These are phyloP conservation scores for Carpinus viminea DNA, from an alignment of 306 rosid genomes.

Conservation along the genomic window DNA sequence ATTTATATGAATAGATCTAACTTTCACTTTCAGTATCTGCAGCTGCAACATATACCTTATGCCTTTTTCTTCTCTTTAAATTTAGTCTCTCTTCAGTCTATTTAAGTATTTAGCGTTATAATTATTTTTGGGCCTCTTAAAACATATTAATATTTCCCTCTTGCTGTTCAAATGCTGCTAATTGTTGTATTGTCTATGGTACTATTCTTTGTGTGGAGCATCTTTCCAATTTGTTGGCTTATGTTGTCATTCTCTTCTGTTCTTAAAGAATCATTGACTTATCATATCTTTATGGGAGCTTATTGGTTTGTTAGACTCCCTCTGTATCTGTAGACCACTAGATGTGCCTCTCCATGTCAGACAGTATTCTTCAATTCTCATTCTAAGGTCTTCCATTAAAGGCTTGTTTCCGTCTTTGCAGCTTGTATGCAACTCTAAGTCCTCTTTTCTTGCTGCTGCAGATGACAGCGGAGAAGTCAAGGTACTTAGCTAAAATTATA, in stretches of 20 bases:
- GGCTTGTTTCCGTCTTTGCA: slow-evolving; percentile 36
- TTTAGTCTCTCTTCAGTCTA: background rate
- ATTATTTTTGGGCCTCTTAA: background rate
- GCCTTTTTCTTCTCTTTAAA: background rate
- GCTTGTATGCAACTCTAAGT: slow-evolving; percentile 72
- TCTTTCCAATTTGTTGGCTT: too few species aligned
- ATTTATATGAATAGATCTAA: background rate
- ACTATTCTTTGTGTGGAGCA: background rate
- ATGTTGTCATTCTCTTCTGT: too few species aligned
- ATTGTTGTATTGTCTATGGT: background rate
- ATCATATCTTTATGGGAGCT: background rate
- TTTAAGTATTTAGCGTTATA: background rate
- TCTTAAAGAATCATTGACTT: too few species aligned
- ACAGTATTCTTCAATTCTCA: slow-evolving; percentile 12
- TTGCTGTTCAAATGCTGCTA: background rate
- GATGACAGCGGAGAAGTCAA: slow-evolving; percentile 92
- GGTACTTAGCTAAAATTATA: slow-evolving; percentile 44
- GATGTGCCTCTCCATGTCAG: background rate
- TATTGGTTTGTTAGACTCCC: background rate
- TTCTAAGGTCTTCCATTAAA: slow-evolving; percentile 6
- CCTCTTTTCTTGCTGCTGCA: slow-evolving; percentile 92
- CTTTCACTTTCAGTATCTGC: background rate
- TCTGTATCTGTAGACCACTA: background rate
- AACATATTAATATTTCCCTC: background rate
- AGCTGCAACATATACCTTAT: background rate